A percentile compares a stretch with the other conserved stretches of the same genome.
Conservation (phyloP, 495 filamentous ascomycete genomes). For the Penicillium flavigenum region DNA sequence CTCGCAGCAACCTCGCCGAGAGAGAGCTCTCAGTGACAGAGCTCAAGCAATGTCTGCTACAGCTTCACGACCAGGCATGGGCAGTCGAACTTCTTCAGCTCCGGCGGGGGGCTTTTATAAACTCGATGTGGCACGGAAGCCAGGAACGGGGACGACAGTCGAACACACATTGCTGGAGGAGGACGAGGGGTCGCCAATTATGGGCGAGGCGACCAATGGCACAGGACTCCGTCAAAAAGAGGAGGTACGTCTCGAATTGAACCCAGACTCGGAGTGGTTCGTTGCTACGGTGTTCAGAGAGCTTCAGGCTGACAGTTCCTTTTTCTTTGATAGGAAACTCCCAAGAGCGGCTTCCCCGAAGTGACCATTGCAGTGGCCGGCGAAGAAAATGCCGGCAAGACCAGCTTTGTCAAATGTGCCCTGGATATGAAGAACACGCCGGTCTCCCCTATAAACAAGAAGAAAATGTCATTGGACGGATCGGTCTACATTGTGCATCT, state of each 20-base stretch:
- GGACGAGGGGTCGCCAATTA: conserved; percentile 26
- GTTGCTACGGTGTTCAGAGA: neutral
- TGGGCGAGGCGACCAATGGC: conserved; percentile 15
- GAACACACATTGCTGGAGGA: conserved; percentile 37
- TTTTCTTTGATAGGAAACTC: conserved; percentile 21
- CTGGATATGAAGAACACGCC: conserved; percentile 65
- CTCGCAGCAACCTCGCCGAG: conserved; percentile 26
- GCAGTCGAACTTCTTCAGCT: conserved; percentile 37
- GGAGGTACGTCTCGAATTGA: conserved; percentile 16
- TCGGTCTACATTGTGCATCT: conserved; percentile 74
- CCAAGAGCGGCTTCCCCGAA: conserved; percentile 40
- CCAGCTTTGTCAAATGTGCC: conserved; percentile 80
- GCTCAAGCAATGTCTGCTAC: conserved; percentile 26
- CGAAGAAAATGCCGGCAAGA: conserved; percentile 78
- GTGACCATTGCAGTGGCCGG: conserved; percentile 89
- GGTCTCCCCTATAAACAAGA: conserved; percentile 56
- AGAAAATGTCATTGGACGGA: conserved; percentile 76
- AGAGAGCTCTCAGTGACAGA: conserved; percentile 37
- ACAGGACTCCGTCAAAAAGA: conserved; percentile 20
- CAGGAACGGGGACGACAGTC: conserved; percentile 22
- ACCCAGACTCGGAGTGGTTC: neutral
- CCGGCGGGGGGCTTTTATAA: conserved; percentile 33
- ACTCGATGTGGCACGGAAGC: conserved; percentile 26
- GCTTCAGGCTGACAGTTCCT: conserved; percentile 20
- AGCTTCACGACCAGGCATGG: conserved; percentile 33